Percentiles rank a stretch among this genome's conserved stretches.
These are phyloP conservation scores for Annulohypoxylon stygium DNA, from an alignment of 495 filamentous ascomycete species.

Conservation along the genomic window DNA sequence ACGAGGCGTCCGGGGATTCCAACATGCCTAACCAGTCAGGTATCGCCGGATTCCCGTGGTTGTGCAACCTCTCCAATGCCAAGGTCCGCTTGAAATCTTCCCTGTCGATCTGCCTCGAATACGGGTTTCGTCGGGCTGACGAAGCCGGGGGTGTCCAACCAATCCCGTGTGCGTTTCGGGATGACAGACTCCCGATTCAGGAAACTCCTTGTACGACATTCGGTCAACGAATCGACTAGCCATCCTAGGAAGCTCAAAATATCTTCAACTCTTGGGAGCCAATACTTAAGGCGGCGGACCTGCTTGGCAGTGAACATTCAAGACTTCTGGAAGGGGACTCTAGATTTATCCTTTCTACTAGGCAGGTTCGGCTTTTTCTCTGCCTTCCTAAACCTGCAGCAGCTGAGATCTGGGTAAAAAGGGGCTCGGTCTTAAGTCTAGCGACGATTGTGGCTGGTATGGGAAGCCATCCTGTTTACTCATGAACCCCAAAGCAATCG, in stretches of 20 bases:
- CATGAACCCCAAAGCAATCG: not conserved
- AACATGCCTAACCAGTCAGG: slow-evolving; percentile 27
- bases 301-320: slow-evolving; percentile 21
- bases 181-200: slow-evolving; percentile 27
- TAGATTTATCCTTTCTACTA: not conserved
- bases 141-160: slow-evolving; percentile 22
- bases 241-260: slow-evolving; percentile 39
- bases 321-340: slow-evolving; percentile 20
- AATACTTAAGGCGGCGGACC: not conserved
- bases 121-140: slow-evolving; percentile 42
- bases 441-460: not conserved
- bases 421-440: slow-evolving; percentile 22
- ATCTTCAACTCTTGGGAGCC: slow-evolving; percentile 10
- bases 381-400: slow-evolving; percentile 29
- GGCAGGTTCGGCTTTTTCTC: slow-evolving; percentile 1
- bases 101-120: slow-evolving; percentile 31
- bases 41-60: slow-evolving; percentile 12
- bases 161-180: slow-evolving; percentile 27
- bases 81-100: slow-evolving; percentile 20
- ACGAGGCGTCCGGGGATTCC: slow-evolving; percentile 31
- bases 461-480: not conserved
- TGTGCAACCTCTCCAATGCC: slow-evolving; percentile 21
- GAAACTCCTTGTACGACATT: slow-evolving; percentile 32
- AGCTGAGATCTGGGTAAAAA: not conserved
- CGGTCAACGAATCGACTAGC: slow-evolving; percentile 24